Evolutionary conservation across 768 basidiomycete genomes (phyloP).

Genomic region (Naganishia friedmannii): DNA sequence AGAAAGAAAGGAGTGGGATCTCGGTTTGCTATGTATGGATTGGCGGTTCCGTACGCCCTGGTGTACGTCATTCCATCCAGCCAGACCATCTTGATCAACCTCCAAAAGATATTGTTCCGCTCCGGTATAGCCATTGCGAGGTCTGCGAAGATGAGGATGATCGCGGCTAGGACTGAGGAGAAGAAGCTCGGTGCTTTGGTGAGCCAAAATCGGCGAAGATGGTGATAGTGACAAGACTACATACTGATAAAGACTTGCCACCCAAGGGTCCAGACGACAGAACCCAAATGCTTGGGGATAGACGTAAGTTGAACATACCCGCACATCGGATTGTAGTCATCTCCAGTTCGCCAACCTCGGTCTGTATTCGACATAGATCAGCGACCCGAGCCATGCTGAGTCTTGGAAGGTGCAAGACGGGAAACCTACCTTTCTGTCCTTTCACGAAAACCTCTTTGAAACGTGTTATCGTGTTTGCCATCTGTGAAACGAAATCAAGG

Average conservation of each 20-base stretch:
- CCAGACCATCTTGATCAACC: slow-evolving; percentile 10
- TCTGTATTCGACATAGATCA: no score
- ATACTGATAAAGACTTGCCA: slow-evolving; percentile 23
- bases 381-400: no score
- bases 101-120: slow-evolving; percentile 18
- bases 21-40: not conserved
- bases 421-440: no score
- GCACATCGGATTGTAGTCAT: slow-evolving; percentile 5
- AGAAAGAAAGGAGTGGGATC: slow-evolving; percentile 8
- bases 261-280: slow-evolving; percentile 15
- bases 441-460: not conserved
- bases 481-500: not conserved
- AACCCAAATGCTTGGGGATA: slow-evolving; percentile 26
- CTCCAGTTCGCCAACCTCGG: not conserved
- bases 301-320: slow-evolving; percentile 18
- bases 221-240: not conserved
- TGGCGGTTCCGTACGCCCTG: not conserved
- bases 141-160: slow-evolving; percentile 14
- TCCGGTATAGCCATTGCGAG: not conserved
- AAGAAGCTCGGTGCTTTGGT: no score
- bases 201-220: not conserved
- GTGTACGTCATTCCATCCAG: slow-evolving; percentile 9
- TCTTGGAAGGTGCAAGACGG: no score
- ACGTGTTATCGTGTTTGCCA: not conserved
- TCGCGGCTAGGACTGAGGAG: slow-evolving; percentile 12